A percentile compares a stretch with the other conserved stretches of the same genome.
These are phyloP conservation scores for Russula emetica DNA, from an alignment of 768 basidiomycete species.

Conservation along the genomic window DNA sequence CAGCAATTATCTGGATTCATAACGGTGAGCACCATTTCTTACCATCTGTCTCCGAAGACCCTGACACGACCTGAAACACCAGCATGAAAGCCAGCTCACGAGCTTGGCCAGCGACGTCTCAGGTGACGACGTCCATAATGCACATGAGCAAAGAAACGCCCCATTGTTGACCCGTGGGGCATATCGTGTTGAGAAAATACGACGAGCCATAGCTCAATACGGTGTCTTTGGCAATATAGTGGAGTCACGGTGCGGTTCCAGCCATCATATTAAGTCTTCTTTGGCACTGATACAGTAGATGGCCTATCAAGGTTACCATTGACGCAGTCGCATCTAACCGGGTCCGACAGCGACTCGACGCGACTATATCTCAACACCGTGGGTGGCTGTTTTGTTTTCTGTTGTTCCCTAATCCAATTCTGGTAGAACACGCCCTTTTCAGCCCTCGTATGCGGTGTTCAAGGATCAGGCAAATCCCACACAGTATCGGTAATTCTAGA, in stretches of 20 bases:
- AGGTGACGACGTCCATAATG: constrained; percentile 10
- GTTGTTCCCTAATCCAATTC: not conserved
- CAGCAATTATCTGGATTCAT: not conserved
- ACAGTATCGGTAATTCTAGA: constrained; percentile 66
- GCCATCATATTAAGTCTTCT: not conserved
- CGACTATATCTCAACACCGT: constrained; percentile 67
- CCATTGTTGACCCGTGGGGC: constrained; percentile 34
- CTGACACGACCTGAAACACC: not conserved
- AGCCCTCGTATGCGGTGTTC: constrained; percentile 70
- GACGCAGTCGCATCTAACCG: not conserved
- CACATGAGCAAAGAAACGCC: constrained; percentile 32
- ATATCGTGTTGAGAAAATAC: constrained; percentile 26
- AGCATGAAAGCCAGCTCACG: constrained; percentile 17
- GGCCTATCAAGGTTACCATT: not conserved
- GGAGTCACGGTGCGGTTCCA: constrained; percentile 9
- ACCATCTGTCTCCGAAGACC: not conserved
- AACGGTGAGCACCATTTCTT: not conserved
- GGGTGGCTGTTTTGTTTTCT: constrained; percentile 24
- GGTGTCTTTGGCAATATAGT: constrained; percentile 50
- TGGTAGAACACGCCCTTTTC: constrained; percentile 68
- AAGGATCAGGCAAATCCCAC: constrained; percentile 74
- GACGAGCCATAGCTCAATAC: constrained; percentile 47
- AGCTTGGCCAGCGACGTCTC: not conserved
- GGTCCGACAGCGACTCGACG: constrained; percentile 29
- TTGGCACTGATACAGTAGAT: not conserved